Percentiles rank a stretch among this genome's conserved stretches.
Conservation (phyloP, 495 filamentous ascomycete genomes). For the Aspergillus bertholletiae region DNA sequence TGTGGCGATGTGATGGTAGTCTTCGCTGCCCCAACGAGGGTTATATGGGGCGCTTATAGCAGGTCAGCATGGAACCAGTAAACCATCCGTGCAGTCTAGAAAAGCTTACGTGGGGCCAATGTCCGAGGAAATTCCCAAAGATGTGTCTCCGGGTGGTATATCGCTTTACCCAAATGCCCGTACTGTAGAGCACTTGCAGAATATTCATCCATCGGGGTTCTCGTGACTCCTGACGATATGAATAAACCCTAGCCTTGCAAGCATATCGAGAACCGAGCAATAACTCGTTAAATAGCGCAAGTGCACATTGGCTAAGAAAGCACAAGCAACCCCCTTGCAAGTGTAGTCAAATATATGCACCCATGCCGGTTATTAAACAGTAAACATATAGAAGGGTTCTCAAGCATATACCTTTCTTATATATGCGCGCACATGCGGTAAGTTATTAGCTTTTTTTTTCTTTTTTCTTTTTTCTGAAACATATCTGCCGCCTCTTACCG, state of each 20-base stretch:
- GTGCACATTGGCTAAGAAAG: neutral
- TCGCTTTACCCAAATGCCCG: conserved; percentile 60
- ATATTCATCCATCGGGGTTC: conserved; percentile 61
- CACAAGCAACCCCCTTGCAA: too few relatives aligned
- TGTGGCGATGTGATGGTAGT: conserved; percentile 24
- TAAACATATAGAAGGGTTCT: too few relatives aligned
- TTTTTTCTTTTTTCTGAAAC: too few relatives aligned
- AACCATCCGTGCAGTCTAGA: neutral
- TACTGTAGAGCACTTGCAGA: conserved; percentile 54
- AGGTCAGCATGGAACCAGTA: conserved; percentile 9
- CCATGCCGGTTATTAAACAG: too few relatives aligned
- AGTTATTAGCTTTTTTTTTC: too few relatives aligned
- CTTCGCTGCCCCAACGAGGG: conserved; percentile 33
- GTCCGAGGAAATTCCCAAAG: conserved; percentile 54
- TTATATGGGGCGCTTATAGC: conserved; percentile 21
- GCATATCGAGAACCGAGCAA: conserved; percentile 32
- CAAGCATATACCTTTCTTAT: too few relatives aligned
- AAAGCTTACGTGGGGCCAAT: conserved; percentile 24
- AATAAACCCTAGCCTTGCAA: conserved; percentile 21
- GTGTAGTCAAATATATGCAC: too few relatives aligned
- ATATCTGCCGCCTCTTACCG: too few relatives aligned
- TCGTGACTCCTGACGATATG: conserved; percentile 32
- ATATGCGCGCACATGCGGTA: too few relatives aligned
- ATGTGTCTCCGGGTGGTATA: conserved; percentile 50
- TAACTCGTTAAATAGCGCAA: neutral